phyloP scores from a whole-genome alignment of 2,329 filamentous ascomycete genomes.

The Verruconis gallopava region DNA sequence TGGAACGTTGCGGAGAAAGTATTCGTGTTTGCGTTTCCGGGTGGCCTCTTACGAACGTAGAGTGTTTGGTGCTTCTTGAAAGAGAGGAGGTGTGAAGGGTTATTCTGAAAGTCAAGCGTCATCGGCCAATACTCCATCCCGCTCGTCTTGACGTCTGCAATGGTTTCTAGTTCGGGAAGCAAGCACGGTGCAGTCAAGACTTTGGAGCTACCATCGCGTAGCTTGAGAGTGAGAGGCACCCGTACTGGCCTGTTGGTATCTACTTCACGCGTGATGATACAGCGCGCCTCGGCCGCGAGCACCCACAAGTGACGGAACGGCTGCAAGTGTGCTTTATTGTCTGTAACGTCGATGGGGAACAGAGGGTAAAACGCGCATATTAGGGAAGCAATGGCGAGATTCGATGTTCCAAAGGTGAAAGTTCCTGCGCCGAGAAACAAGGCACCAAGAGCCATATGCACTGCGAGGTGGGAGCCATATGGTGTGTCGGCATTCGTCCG shows the following conservation, averaged over 20 bases:
- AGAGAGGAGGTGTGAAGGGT: conserved; percentile 46
- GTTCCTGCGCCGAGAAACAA: conserved; percentile 89
- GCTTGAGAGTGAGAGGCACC: conserved; percentile 54
- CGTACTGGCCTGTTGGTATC: conserved; percentile 69
- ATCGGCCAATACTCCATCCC: conserved; percentile 69
- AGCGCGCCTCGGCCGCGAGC: conserved; percentile 77
- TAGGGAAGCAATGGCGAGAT: conserved; percentile 73
- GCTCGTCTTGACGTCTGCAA: conserved; percentile 48
- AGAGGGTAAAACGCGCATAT: conserved; percentile 89
- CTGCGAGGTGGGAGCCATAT: conserved; percentile 87
- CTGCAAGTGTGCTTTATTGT: conserved; percentile 89
- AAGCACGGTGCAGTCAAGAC: conserved; percentile 42
- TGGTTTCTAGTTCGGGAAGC: conserved; percentile 50
- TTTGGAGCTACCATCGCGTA: conserved; percentile 32
- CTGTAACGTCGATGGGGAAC: conserved; percentile 77
- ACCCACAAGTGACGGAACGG: conserved; percentile 98
- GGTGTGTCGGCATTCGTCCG: conserved; percentile 71
- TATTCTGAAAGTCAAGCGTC: conserved; percentile 56
- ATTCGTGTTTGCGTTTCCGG: conserved; percentile 10
- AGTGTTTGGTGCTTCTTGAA: conserved; percentile 62
- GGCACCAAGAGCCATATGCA: conserved; percentile 80
- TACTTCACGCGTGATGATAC: conserved; percentile 75
- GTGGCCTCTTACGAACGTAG: conserved; percentile 54
- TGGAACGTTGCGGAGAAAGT: conserved; percentile 64
- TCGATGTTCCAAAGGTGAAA: conserved; percentile 78